Percentiles rank a stretch among this genome's conserved stretches.
These are phyloP conservation scores for Aureobasidium sp. DNA, from an alignment of 2,329 filamentous ascomycete genomes.

Conservation along the genomic window DNA sequence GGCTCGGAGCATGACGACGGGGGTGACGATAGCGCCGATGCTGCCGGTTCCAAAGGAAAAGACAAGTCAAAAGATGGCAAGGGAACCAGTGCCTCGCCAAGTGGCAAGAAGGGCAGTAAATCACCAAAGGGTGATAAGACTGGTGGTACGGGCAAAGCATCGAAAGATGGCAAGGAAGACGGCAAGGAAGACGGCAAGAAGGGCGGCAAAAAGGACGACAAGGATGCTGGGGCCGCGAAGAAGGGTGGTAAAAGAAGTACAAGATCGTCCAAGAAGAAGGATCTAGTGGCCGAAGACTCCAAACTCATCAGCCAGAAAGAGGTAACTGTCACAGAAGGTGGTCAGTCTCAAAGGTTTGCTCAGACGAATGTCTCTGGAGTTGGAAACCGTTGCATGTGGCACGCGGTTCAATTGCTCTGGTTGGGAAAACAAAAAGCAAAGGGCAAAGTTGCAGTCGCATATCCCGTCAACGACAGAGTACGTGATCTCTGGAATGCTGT, in stretches of 20 bases:
- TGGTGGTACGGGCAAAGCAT: too few species aligned
- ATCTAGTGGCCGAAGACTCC: neutral
- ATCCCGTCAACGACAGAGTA: neutral
- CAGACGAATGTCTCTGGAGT: neutral
- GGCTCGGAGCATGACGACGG: neutral
- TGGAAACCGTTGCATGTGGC: neutral
- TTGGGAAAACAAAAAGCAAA: neutral
- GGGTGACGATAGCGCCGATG: neutral
- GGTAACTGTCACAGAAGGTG: neutral
- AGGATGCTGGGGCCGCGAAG: neutral
- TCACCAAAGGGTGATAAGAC: too few species aligned
- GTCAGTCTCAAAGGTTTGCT: neutral
- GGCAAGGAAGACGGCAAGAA: neutral
- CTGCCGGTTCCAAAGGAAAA: neutral
- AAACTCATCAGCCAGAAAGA: neutral
- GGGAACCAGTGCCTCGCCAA: neutral
- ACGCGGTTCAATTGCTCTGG: neutral
- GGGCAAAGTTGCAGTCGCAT: neutral
- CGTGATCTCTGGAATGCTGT: neutral
- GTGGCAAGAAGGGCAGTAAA: neutral
- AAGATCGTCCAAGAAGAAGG: neutral
- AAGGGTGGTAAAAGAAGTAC: neutral
- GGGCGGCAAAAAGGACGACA: too few species aligned
- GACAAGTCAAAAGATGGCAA: neutral
- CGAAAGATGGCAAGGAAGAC: neutral